Evolutionary conservation across 768 basidiomycete species (phyloP).

Genomic region (Boletus bicolor): DNA sequence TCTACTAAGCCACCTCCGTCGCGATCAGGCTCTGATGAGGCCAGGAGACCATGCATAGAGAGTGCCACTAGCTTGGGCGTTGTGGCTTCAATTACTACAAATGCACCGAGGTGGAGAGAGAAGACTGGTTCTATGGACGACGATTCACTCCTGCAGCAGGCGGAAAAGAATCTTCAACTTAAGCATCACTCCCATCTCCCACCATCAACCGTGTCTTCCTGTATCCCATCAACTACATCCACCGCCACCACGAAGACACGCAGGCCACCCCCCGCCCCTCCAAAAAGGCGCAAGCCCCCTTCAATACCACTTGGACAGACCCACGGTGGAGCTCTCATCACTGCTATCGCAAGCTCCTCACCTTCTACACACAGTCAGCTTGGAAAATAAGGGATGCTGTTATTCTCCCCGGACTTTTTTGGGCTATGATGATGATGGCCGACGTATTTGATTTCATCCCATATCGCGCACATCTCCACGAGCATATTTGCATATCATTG

Average conservation of each 20-base stretch:
- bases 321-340: conserved; percentile 54
- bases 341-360: conserved; percentile 49
- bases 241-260: conserved; percentile 31
- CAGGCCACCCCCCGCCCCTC: conserved; percentile 65
- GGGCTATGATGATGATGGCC: conserved; percentile 4
- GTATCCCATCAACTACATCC: conserved; percentile 15
- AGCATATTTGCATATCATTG: conserved; percentile 19
- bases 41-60: conserved; percentile 41
- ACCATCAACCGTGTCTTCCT: conserved; percentile 19
- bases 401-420: conserved; percentile 3
- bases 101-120: conserved; percentile 21
- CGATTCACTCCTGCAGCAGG: conserved; percentile 16
- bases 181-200: conserved; percentile 15
- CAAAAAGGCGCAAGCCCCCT: conserved; percentile 68
- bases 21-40: conserved; percentile 34
- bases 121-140: conserved; percentile 29
- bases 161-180: conserved; percentile 17
- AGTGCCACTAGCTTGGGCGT: conserved; percentile 33
- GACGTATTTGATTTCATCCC: conserved; percentile 3
- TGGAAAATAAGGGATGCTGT: conserved; percentile 14
- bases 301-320: conserved; percentile 56
- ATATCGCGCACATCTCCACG: conserved; percentile 14
- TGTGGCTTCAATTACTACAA: conserved; percentile 26
- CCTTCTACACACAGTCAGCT: conserved; percentile 18
- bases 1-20: conserved; percentile 27